Conservation (phyloP, 2,329 filamentous ascomycete genomes). For the Trichophaea hybrida region DNA sequence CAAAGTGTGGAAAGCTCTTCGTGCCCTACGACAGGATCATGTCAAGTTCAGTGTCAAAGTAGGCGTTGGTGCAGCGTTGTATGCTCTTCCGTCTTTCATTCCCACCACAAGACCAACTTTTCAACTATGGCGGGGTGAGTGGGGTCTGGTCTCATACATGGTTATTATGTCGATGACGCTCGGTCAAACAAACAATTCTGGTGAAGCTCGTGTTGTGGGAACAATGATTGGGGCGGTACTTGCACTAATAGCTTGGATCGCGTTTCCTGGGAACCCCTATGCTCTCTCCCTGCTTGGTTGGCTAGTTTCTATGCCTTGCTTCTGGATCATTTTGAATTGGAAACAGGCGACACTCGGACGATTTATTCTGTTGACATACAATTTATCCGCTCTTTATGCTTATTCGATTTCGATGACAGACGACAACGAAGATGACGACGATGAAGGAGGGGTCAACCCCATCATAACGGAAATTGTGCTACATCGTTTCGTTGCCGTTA, state of each 20-base stretch:
- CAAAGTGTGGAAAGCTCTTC: constrained; percentile 41
- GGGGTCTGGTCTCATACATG: constrained; percentile 91
- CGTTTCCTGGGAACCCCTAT: constrained; percentile 58
- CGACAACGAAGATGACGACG: constrained; percentile 53
- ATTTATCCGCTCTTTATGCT: constrained; percentile 83
- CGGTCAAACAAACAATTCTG: constrained; percentile 86
- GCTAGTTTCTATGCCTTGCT: constrained; percentile 66
- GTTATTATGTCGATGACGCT: constrained; percentile 89
- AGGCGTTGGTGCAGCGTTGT: constrained; percentile 73
- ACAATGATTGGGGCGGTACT: constrained; percentile 67
- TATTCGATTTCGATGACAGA: constrained; percentile 76
- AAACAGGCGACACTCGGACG: constrained; percentile 49
- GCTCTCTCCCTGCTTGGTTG: constrained; percentile 69
- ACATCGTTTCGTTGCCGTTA: constrained; percentile 75
- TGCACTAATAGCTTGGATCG: constrained; percentile 63
- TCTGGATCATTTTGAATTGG: constrained; percentile 82
- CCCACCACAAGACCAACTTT: constrained; percentile 65
- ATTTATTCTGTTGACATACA: constrained; percentile 91
- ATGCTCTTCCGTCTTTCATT: constrained; percentile 79
- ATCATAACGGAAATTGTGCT: constrained; percentile 74
- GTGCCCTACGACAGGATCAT: constrained; percentile 48
- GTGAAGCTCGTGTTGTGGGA: constrained; percentile 69
- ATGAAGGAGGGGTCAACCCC: constrained; percentile 72
- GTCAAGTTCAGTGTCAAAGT: constrained; percentile 80
- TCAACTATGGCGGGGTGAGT: constrained; percentile 77